Evolutionary conservation across 768 basidiomycete genomes (phyloP).

Genomic region (Pleurotus ostreatus): DNA sequence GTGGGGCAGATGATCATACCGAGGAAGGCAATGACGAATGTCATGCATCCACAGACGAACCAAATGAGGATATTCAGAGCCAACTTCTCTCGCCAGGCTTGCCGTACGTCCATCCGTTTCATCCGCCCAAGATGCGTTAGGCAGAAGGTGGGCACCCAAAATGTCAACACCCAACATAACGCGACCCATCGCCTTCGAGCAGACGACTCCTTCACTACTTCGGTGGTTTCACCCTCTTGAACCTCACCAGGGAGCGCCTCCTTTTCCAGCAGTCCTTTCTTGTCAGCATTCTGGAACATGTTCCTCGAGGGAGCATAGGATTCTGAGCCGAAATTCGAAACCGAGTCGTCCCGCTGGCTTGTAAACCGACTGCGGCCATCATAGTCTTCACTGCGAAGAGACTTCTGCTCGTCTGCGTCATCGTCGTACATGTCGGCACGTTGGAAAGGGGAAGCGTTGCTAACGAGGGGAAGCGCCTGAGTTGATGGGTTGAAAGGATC

Average conservation of each 20-base stretch:
- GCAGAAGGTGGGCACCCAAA: slow-evolving; percentile 77
- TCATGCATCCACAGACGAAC: slow-evolving; percentile 83
- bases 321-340: slow-evolving; percentile 84
- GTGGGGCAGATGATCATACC: slow-evolving; percentile 91
- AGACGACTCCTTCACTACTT: slow-evolving; percentile 78
- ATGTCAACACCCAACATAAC: slow-evolving; percentile 87
- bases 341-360: slow-evolving; percentile 71
- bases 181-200: slow-evolving; percentile 85
- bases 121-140: slow-evolving; percentile 78
- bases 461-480: slow-evolving; percentile 79
- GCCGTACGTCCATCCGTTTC: slow-evolving; percentile 90
- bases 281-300: slow-evolving; percentile 89
- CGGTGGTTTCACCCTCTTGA: slow-evolving; percentile 83
- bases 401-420: slow-evolving; percentile 73
- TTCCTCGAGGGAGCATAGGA: slow-evolving; percentile 92
- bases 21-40: slow-evolving; percentile 90
- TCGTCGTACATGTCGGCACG: slow-evolving; percentile 74
- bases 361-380: slow-evolving; percentile 78
- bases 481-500: slow-evolving; percentile 61
- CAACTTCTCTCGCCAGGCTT: slow-evolving; percentile 97
- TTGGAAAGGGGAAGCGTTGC: slow-evolving; percentile 79
- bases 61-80: slow-evolving; percentile 95
- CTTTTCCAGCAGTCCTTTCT: slow-evolving; percentile 70
- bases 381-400: slow-evolving; percentile 71
- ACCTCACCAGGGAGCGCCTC: slow-evolving; percentile 83